phyloP scores from a whole-genome alignment of 2,329 filamentous ascomycete species.

The Scedosporium boydii region DNA sequence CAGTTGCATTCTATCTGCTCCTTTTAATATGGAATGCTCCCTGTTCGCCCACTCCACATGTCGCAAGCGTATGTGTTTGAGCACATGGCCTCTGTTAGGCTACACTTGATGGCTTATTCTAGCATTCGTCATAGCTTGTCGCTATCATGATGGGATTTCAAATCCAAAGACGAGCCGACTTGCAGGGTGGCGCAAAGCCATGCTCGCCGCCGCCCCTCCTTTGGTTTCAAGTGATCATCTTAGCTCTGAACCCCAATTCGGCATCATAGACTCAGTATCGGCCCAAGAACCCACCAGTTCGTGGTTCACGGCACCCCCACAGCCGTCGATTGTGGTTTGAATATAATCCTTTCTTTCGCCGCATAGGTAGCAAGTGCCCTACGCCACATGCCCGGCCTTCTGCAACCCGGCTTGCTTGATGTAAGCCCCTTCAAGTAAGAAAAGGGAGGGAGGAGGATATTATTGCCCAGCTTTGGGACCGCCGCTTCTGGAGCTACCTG shows the following conservation, averaged over 20 bases:
- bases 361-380: too few relatives aligned
- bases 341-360: too few relatives aligned
- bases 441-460: too few relatives aligned
- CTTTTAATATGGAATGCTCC: background rate
- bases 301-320: too few relatives aligned
- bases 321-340: too few relatives aligned
- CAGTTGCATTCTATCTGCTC: background rate
- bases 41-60: background rate
- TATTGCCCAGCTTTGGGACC: too few relatives aligned
- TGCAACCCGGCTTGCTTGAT: too few relatives aligned
- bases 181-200: background rate
- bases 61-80: background rate
- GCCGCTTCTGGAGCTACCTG: too few relatives aligned
- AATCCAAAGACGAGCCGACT: background rate
- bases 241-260: background rate
- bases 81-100: background rate
- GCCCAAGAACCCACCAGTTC: background rate
- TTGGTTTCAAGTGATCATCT: background rate
- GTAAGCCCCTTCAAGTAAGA: too few relatives aligned
- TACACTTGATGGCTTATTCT: background rate
- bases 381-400: too few relatives aligned
- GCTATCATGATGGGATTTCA: background rate
- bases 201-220: background rate
- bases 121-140: background rate
- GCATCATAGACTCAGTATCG: background rate